These are phyloP conservation scores for Aspergillus mulundensis DNA, from an alignment of 495 filamentous ascomycete species.

Conservation along the genomic window DNA sequence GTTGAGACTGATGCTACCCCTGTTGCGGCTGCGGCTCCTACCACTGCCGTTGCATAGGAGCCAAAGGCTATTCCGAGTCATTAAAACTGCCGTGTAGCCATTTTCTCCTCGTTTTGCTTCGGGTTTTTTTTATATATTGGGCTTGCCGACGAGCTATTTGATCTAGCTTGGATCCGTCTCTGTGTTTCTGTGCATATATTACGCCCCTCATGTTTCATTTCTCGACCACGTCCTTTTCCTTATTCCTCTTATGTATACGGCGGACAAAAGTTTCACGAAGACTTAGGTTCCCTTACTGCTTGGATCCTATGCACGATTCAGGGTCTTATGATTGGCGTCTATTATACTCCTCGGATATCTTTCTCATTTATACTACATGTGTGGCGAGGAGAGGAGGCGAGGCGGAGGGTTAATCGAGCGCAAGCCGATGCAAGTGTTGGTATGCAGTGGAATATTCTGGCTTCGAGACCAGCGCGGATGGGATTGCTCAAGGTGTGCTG, in stretches of 20 bases:
- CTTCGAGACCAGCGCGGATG: constrained; percentile 23
- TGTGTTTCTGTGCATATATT: constrained; percentile 46
- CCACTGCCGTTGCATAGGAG: constrained; percentile 53
- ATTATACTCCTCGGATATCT: constrained; percentile 37
- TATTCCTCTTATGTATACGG: constrained; percentile 42
- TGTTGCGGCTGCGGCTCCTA: constrained; percentile 44
- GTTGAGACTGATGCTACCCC: constrained; percentile 24
- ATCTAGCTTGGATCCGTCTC: constrained; percentile 20
- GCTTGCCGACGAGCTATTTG: constrained; percentile 23
- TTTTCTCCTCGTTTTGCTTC: no score
- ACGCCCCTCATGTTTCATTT: constrained; percentile 24
- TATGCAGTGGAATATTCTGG: constrained; percentile 21
- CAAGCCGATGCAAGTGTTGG: constrained; percentile 19
- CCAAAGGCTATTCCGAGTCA: constrained; percentile 8
- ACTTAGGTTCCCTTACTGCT: constrained; percentile 29
- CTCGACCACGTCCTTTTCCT: constrained; percentile 22
- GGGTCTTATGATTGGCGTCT: constrained; percentile 47
- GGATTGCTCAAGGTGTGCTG: constrained; percentile 22
- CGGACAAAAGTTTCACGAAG: constrained; percentile 43
- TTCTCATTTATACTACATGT: constrained; percentile 27
- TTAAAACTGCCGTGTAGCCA: constrained; percentile 16
- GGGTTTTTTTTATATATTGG: constrained; percentile 25
- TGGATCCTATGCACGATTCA: constrained; percentile 30
- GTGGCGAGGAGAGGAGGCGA: constrained; percentile 27
- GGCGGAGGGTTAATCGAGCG: constrained; percentile 24